phyloP scores from a whole-genome alignment of 1,139 yeast genomes.

The Barnettozyma hawaiiensis region DNA sequence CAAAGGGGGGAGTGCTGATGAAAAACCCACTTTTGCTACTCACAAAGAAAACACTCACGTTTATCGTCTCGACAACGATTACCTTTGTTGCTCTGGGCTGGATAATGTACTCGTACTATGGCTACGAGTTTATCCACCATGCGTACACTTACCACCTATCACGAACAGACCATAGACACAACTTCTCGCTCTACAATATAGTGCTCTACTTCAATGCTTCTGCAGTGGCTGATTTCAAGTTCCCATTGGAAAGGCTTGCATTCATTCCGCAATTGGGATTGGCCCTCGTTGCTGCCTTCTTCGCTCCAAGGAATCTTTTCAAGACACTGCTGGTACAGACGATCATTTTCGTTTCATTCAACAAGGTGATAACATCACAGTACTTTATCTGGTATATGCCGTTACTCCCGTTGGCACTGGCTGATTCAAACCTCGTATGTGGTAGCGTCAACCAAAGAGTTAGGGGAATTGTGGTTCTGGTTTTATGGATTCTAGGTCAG shows the following conservation, averaged over 20 bases:
- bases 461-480: conserved; percentile 37
- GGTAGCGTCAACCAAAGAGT: conserved; percentile 19
- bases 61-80: conserved; percentile 34
- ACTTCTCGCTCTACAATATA: conserved; percentile 83
- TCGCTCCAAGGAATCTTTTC: conserved; percentile 49
- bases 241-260: conserved; percentile 43
- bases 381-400: conserved; percentile 93
- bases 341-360: conserved; percentile 81
- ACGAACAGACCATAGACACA: conserved; percentile 89
- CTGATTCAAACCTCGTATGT: conserved; percentile 36
- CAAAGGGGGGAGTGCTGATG: no score
- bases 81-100: conserved; percentile 45
- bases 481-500: conserved; percentile 67
- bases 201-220: conserved; percentile 51
- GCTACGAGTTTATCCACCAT: conserved; percentile 69
- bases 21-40: conserved; percentile 14
- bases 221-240: background rate
- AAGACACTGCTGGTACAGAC: conserved; percentile 82
- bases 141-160: conserved; percentile 79
- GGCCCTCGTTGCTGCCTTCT: conserved; percentile 54
- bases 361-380: conserved; percentile 91
- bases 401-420: conserved; percentile 66
- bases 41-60: conserved; percentile 37
- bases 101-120: conserved; percentile 63
- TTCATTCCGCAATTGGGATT: conserved; percentile 77